These are phyloP conservation scores for Stachybotrys elegans DNA, from an alignment of 2,329 filamentous ascomycete species.

Conservation along the genomic window DNA sequence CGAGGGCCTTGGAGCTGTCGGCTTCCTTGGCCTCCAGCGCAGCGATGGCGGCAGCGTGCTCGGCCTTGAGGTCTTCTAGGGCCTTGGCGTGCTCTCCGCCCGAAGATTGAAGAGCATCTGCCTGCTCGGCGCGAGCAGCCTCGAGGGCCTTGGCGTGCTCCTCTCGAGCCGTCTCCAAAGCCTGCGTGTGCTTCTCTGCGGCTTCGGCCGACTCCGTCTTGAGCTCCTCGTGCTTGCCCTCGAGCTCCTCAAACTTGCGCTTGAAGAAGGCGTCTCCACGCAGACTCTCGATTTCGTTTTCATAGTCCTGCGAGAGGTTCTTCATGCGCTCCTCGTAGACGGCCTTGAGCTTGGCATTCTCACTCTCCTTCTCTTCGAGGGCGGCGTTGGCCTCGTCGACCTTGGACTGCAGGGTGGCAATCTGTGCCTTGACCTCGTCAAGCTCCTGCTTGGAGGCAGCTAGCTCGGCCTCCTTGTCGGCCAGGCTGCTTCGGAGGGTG, in stretches of 20 bases:
- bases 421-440: conserved; percentile 38
- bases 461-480: conserved; percentile 41
- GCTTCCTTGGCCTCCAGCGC: conserved; percentile 46
- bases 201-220: conserved; percentile 29
- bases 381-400: conserved; percentile 43
- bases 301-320: conserved; percentile 55
- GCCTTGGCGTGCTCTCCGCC: conserved; percentile 52
- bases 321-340: conserved; percentile 55
- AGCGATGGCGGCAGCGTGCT: conserved; percentile 37
- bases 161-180: conserved; percentile 42
- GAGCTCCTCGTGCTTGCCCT: conserved; percentile 50
- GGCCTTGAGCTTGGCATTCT: conserved; percentile 45
- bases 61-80: conserved; percentile 36
- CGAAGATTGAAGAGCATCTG: conserved; percentile 41
- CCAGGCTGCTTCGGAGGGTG: conserved; percentile 33
- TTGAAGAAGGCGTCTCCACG: conserved; percentile 60
- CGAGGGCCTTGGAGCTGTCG: conserved; percentile 48
- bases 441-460: conserved; percentile 34
- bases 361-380: conserved; percentile 40
- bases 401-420: conserved; percentile 43
- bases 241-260: conserved; percentile 57
- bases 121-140: conserved; percentile 37
- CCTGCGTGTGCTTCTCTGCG: conserved; percentile 32
- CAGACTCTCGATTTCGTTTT: conserved; percentile 60
- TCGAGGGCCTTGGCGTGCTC: conserved; percentile 50